These are phyloP conservation scores for Plasmodiophora brassicae DNA, from an alignment of 208 protist species.

Conservation along the genomic window DNA sequence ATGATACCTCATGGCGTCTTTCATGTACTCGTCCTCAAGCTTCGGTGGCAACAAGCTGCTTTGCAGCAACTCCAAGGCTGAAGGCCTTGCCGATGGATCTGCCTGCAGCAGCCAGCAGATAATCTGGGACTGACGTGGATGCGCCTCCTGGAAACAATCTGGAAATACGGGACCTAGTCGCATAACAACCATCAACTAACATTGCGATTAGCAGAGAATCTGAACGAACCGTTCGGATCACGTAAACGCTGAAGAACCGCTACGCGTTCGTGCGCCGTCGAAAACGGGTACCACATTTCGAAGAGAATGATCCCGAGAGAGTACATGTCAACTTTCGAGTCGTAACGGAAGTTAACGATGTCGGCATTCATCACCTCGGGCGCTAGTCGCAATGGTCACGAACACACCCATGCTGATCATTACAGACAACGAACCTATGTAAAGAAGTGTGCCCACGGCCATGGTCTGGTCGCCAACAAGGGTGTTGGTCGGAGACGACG, in stretches of 20 bases:
- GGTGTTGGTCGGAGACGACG: background rate
- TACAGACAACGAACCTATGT: background rate
- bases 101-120: background rate
- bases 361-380: background rate
- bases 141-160: background rate
- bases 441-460: background rate
- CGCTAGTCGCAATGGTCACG: no score
- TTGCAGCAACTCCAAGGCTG: background rate
- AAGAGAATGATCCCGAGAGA: slow-evolving; percentile 2
- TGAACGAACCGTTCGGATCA: background rate
- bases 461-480: background rate
- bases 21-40: slow-evolving; percentile 29
- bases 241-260: background rate
- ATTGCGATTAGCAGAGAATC: background rate
- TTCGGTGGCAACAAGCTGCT: slow-evolving; percentile 1
- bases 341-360: background rate
- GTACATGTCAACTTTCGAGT: slow-evolving; percentile 28
- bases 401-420: no score
- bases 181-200: background rate
- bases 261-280: background rate
- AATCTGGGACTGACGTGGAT: slow-evolving; percentile 13
- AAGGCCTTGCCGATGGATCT: background rate
- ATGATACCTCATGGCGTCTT: background rate
- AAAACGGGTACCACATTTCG: slow-evolving; percentile 19
- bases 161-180: background rate